Evolutionary conservation across 352 stramenopile genomes (phyloP).

Genomic region (Globisporangium nunn): DNA sequence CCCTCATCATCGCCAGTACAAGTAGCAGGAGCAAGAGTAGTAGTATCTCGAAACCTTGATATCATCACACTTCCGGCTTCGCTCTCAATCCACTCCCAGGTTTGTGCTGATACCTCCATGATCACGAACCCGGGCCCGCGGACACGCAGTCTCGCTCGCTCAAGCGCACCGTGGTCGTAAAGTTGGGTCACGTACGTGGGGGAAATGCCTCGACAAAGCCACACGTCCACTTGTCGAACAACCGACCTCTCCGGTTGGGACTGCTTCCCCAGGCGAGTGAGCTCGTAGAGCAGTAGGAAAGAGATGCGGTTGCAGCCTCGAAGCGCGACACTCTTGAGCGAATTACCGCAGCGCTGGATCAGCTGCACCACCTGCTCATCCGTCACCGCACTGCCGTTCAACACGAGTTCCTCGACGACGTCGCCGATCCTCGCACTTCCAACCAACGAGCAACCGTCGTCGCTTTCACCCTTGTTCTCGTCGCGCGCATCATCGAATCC

Average conservation of each 20-base stretch:
- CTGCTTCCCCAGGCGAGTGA: constrained; percentile 14
- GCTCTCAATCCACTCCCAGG: constrained; percentile 3
- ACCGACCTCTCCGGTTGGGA: neutral
- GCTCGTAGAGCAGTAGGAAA: constrained; percentile 30
- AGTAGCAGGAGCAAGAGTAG: neutral
- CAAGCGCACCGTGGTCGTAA: neutral
- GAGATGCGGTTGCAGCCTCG: constrained; percentile 18
- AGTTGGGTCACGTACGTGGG: constrained; percentile 20
- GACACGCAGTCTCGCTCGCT: constrained; percentile 11
- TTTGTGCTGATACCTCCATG: constrained; percentile 5
- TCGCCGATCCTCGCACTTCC: constrained; percentile 2
- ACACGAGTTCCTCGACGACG: constrained; percentile 12
- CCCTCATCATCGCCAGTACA: neutral
- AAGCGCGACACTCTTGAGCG: constrained; percentile 12
- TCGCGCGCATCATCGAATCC: neutral
- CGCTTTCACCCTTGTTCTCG: neutral
- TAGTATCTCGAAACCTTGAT: no score
- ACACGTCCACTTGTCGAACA: constrained; percentile 17
- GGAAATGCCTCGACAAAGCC: constrained; percentile 24
- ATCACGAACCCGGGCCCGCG: constrained; percentile 18
- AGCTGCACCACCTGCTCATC: constrained; percentile 22
- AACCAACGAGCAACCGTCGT: neutral
- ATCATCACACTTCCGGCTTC: neutral
- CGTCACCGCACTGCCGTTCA: constrained; percentile 14
- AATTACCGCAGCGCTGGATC: constrained; percentile 7